Percentiles rank a stretch among this genome's conserved stretches.
Evolutionary conservation across 2,329 filamentous ascomycete species (phyloP).

Genomic region (Colletotrichum simmondsii): DNA sequence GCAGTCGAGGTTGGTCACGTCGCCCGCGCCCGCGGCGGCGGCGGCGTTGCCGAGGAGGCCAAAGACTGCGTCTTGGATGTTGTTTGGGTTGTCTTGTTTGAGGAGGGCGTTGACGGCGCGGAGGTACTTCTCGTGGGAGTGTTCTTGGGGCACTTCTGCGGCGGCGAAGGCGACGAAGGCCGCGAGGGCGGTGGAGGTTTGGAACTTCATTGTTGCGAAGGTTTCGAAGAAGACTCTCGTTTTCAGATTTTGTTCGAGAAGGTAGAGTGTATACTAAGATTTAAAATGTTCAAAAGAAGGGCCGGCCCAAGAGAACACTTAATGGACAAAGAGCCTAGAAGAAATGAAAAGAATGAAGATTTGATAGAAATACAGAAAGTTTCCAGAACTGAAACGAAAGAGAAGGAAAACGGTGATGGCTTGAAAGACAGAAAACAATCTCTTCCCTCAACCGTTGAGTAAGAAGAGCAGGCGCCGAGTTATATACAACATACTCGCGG

Average conservation of each 20-base stretch:
- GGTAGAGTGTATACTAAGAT: not conserved
- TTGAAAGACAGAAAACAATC: constrained; percentile 11
- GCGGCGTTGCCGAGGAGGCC: constrained; percentile 53
- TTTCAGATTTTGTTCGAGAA: not conserved
- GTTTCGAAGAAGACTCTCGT: too few relatives aligned
- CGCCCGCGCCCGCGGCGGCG: constrained; percentile 50
- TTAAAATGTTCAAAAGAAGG: constrained; percentile 30
- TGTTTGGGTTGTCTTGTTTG: constrained; percentile 60
- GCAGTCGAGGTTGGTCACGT: constrained; percentile 59
- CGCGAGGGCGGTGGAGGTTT: constrained; percentile 27
- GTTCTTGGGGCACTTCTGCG: constrained; percentile 66
- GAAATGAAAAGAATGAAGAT: constrained; percentile 20
- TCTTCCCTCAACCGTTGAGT: not conserved
- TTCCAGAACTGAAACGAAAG: constrained; percentile 38
- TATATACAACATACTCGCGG: constrained; percentile 21
- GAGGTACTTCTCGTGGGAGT: constrained; percentile 63
- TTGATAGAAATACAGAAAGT: constrained; percentile 21
- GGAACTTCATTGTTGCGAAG: constrained; percentile 29
- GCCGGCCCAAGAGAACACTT: constrained; percentile 29
- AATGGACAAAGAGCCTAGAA: constrained; percentile 17
- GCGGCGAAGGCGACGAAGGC: constrained; percentile 27
- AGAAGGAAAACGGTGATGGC: constrained; percentile 22
- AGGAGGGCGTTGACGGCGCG: constrained; percentile 55
- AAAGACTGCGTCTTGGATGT: constrained; percentile 64
- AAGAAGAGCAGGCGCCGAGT: not conserved